Base-by-base conservation (phyloP, 768 basidiomycete species). In the Phaeotremella fagi region DNA sequence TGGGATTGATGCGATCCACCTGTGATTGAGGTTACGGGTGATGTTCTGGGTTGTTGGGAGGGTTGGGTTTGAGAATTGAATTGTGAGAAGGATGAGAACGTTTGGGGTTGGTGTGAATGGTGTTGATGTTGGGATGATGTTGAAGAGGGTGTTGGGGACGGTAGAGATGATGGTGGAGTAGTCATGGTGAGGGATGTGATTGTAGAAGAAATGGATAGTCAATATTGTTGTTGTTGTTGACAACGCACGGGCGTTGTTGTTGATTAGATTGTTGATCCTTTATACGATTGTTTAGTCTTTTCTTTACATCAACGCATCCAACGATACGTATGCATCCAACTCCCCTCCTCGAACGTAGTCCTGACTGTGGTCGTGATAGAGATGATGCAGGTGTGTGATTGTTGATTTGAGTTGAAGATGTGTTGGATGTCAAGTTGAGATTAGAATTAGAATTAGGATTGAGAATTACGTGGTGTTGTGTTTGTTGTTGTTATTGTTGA, bases 111-210 rank as follows among this genome's bases (percentile, higher is more conserved):
- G n/a, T n/a, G n/a, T n/a, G n/a, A n/a, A n/a, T n/a, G n/a, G n/a
- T n/a, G n/a, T n/a, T n/a, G n/a, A n/a, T n/a, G n/a, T 42, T 45
- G 44, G 1, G 55, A 60, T 6, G 62, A 60, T 1, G 58, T 54
- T 14, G 38, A 41, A 18, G 59, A 60, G 6, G 60, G 60, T 29
- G 59, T 54, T 3, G 62, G 62, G 3, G 62, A 64, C 3, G 62
- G 62, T 9, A 64, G 33, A n/a, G 51, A 48, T 23, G 62, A 54
- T 4, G 58, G 58, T n/a, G 62, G 62, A 11, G 59, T 53, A 15
- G 50, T 45, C 62, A 64, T 64, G 52, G 0, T 48, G 45, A 12
- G 9, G 26, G 22, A 20, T 43, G 41, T 22, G 41, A 44, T 52
- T 29, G 25, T 27, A 41, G 37, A 33, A 29, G 7, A 25, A 7